These are phyloP conservation scores for Selenicereus undatus DNA, from an alignment of 148 eudicot species.

Conservation along the genomic window DNA sequence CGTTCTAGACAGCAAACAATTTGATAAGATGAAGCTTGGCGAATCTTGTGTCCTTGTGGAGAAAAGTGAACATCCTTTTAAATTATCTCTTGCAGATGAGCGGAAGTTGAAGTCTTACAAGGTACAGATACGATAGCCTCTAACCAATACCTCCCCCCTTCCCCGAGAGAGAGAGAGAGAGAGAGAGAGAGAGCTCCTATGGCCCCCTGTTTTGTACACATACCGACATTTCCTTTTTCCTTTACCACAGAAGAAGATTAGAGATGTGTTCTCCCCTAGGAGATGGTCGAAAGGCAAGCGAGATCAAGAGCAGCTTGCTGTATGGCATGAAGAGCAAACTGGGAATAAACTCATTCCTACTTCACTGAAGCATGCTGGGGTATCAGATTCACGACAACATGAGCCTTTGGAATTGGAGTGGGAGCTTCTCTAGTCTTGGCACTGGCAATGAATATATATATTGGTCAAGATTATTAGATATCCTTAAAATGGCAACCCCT, in stretches of 20 bases:
- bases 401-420: slow-evolving; percentile 32
- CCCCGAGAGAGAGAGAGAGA: neutral
- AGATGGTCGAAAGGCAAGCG: slow-evolving; percentile 30
- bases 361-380: neutral
- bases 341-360: neutral
- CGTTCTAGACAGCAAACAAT: neutral
- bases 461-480: neutral
- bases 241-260: slow-evolving; percentile 30
- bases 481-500: slow-evolving; percentile 15
- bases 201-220: neutral
- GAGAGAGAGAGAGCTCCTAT: no score
- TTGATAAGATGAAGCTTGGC: slow-evolving; percentile 20
- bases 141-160: neutral
- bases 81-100: neutral
- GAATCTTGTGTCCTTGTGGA: slow-evolving; percentile 39
- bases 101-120: slow-evolving; percentile 31
- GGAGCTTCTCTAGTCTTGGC: slow-evolving; percentile 31
- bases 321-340: slow-evolving; percentile 15
- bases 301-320: slow-evolving; percentile 14
- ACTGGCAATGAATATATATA: neutral
- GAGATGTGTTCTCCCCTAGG: slow-evolving; percentile 22
- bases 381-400: neutral
- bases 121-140: slow-evolving; percentile 17
- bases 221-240: neutral
- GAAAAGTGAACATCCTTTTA: slow-evolving; percentile 15